These are phyloP conservation scores for Lipomyces yamadae DNA, from an alignment of 805 yeast genomes.

Conservation along the genomic window DNA sequence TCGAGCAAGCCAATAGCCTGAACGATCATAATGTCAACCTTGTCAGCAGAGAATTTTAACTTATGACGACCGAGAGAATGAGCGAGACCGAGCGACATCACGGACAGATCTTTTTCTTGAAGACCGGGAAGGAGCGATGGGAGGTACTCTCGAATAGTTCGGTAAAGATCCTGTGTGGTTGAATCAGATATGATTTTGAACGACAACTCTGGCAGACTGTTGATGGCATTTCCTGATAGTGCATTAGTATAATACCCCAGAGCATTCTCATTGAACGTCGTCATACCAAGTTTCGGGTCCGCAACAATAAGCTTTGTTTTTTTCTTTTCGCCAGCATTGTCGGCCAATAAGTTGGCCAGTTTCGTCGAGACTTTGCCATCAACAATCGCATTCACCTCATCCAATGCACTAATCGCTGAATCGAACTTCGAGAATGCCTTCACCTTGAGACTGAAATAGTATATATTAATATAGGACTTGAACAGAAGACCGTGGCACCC, in stretches of 20 bases:
- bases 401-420: conserved; percentile 94
- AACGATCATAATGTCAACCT: conserved; percentile 98
- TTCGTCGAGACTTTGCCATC: conserved; percentile 93
- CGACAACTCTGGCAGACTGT: conserved; percentile 83
- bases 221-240: conserved; percentile 69
- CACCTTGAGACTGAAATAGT: conserved; percentile 64
- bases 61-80: conserved; percentile 99
- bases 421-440: conserved; percentile 94
- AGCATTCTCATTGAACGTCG: neutral
- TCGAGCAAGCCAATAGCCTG: conserved; percentile 98
- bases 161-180: conserved; percentile 88
- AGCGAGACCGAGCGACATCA: conserved; percentile 98
- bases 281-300: conserved; percentile 84
- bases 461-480: neutral
- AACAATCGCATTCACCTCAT: conserved; percentile 87
- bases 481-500: conserved; percentile 63
- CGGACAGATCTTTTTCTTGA: conserved; percentile 78
- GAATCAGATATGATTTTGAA: conserved; percentile 92
- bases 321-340: conserved; percentile 66
- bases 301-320: conserved; percentile 89
- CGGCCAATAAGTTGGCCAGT: conserved; percentile 75
- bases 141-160: conserved; percentile 92
- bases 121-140: conserved; percentile 95
- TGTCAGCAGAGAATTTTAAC: conserved; percentile 95
- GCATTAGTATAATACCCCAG: neutral